These are phyloP conservation scores for Annona squamosa DNA, from an alignment of 164 flowering plant genomes.

Conservation along the genomic window DNA sequence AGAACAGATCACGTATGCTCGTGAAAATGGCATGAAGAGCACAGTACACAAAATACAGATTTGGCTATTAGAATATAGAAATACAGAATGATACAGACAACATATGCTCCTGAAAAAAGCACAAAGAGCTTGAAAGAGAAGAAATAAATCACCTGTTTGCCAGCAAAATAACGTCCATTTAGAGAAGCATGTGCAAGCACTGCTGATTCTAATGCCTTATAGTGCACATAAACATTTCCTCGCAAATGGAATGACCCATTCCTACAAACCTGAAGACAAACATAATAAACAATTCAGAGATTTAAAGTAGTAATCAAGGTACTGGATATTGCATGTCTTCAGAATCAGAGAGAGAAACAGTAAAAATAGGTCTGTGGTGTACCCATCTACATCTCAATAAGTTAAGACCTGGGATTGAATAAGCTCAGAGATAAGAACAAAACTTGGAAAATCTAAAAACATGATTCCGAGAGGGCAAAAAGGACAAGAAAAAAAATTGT, in stretches of 20 bases:
- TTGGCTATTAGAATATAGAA: too few relatives aligned
- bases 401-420: neutral
- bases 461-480: too few relatives aligned
- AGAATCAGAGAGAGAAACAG: neutral
- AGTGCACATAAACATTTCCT: constrained; percentile 94
- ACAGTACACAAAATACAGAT: too few relatives aligned
- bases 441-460: neutral
- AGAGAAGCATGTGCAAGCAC: constrained; percentile 56
- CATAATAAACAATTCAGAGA: neutral
- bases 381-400: neutral
- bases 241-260: constrained; percentile 91
- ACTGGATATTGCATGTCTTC: neutral
- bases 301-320: neutral
- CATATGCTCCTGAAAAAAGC: neutral
- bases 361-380: neutral
- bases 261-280: constrained; percentile 63
- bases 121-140: neutral
- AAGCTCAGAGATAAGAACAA: neutral
- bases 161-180: constrained; percentile 89
- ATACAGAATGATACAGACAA: too few relatives aligned
- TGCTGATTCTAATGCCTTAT: constrained; percentile 72
- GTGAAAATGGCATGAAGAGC: too few relatives aligned
- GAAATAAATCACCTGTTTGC: constrained; percentile 67
- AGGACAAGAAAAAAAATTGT: too few relatives aligned
- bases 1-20: too few relatives aligned